Conservation (phyloP, 73 alveolate genomes). For the Tetrahymena malaccensis region DNA sequence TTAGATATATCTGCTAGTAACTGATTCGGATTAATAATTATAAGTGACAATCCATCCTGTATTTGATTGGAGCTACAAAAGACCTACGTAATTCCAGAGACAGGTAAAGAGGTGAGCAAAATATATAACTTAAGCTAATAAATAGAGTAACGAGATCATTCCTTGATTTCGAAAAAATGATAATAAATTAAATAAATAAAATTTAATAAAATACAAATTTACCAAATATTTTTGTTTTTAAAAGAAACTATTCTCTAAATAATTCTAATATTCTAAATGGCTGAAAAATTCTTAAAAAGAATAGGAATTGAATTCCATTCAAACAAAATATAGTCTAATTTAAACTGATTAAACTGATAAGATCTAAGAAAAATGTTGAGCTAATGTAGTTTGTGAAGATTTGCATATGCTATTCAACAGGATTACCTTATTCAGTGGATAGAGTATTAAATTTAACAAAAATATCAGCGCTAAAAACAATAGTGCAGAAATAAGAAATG, state of each 20-base stretch:
- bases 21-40: not conserved
- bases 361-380: not conserved
- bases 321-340: not conserved
- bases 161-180: not conserved
- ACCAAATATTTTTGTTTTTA: not conserved
- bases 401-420: not conserved
- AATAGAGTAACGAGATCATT: not conserved
- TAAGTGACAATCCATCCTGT: not conserved
- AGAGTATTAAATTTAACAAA: not conserved
- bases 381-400: not conserved
- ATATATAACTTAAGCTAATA: not conserved
- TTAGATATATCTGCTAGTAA: not conserved
- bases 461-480: not conserved
- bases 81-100: not conserved
- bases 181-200: not conserved
- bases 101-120: not conserved
- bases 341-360: not conserved
- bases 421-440: not conserved
- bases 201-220: not conserved
- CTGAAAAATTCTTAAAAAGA: not conserved
- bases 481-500: not conserved
- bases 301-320: not conserved
- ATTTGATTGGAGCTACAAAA: not conserved
- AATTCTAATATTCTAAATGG: not conserved
- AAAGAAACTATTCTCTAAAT: not conserved